Evolutionary conservation across 257 asterid genomes (phyloP).

Genomic region (Salvia hispanica): DNA sequence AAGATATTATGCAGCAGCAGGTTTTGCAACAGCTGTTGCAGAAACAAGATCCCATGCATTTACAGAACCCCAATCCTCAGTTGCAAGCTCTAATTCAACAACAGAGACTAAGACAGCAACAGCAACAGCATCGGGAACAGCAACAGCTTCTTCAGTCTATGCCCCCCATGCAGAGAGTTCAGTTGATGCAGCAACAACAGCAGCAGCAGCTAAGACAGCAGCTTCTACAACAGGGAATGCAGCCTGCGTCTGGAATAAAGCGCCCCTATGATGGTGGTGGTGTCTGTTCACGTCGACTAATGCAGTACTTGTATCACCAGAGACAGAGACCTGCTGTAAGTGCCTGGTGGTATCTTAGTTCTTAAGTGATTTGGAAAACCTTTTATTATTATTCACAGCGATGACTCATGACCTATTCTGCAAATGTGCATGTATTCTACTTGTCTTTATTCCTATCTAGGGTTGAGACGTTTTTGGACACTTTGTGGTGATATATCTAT

Average conservation of each 20-base stretch:
- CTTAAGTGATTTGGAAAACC: slow-evolving; percentile 6
- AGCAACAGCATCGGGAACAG: slow-evolving; percentile 40
- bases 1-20: slow-evolving; percentile 79
- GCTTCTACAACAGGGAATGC: slow-evolving; percentile 69
- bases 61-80: slow-evolving; percentile 77
- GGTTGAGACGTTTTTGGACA: slow-evolving; percentile 4
- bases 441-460: slow-evolving; percentile 14
- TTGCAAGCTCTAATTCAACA: slow-evolving; percentile 83
- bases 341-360: slow-evolving; percentile 26
- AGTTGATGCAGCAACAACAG: slow-evolving; percentile 75
- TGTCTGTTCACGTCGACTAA: slow-evolving; percentile 88
- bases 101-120: slow-evolving; percentile 82
- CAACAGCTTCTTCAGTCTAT: slow-evolving; percentile 79
- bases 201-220: slow-evolving; percentile 71
- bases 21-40: slow-evolving; percentile 75
- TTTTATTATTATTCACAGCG: neutral
- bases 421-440: slow-evolving; percentile 20
- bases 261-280: slow-evolving; percentile 86
- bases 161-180: slow-evolving; percentile 82
- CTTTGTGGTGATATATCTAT: slow-evolving; percentile 20
- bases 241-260: slow-evolving; percentile 65
- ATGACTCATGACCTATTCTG: slow-evolving; percentile 2
- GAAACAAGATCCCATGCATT: slow-evolving; percentile 68
- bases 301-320: slow-evolving; percentile 96
- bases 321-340: slow-evolving; percentile 92